Percentiles rank a stretch among this genome's conserved stretches.
Conservation (phyloP, 2,329 filamentous ascomycete genomes). For the Penicillium sp. region DNA sequence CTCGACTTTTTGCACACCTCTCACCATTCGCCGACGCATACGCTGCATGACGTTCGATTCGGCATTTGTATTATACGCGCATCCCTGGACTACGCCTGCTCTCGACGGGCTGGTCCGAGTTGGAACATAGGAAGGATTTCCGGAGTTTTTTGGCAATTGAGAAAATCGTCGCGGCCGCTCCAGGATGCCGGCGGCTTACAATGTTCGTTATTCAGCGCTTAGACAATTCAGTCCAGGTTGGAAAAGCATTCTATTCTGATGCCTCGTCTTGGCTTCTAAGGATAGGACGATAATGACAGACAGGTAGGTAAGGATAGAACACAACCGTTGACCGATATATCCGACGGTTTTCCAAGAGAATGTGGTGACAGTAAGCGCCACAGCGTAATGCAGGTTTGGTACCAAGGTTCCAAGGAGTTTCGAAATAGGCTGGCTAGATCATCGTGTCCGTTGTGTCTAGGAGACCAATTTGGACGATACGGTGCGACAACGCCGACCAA, state of each 20-base stretch:
- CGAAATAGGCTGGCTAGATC: background rate
- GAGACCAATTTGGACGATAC: conserved; percentile 11
- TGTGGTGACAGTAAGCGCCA: background rate
- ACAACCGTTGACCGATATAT: conserved; percentile 6
- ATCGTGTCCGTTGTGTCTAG: background rate
- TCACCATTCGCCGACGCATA: conserved; percentile 6
- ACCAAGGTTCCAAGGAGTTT: background rate
- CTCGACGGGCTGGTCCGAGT: conserved; percentile 8
- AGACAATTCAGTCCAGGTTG: conserved; percentile 19
- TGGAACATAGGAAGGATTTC: conserved; percentile 25
- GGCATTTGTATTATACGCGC: conserved; percentile 31
- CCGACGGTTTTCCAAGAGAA: background rate
- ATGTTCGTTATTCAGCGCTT: conserved; percentile 25
- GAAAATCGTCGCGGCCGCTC: conserved; percentile 20
- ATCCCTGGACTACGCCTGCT: conserved; percentile 3
- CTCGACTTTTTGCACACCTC: conserved; percentile 2
- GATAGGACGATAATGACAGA: conserved; percentile 9
- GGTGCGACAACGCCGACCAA: conserved; percentile 19
- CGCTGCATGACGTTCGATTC: background rate
- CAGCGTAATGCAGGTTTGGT: background rate
- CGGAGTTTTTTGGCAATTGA: conserved; percentile 33
- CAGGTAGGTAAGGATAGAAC: conserved; percentile 13
- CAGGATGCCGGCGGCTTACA: conserved; percentile 15
- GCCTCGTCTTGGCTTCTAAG: conserved; percentile 6
- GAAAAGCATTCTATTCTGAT: conserved; percentile 1